These are phyloP conservation scores for Hyphopichia fennica DNA, from an alignment of 1,139 yeast genomes.

Conservation along the genomic window DNA sequence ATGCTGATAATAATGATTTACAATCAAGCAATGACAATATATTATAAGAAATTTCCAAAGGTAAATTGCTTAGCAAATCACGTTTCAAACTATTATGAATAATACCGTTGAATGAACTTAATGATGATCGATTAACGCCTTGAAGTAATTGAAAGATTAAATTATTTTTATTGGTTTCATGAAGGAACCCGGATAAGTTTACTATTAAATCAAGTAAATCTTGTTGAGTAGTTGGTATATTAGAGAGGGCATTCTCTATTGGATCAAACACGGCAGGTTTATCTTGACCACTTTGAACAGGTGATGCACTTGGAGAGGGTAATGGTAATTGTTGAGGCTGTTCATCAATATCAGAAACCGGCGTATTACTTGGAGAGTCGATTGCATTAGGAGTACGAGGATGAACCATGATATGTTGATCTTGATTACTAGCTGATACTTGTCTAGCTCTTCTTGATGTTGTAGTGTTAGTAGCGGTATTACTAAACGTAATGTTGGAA, in stretches of 20 bases:
- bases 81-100: constrained; percentile 65
- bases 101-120: constrained; percentile 64
- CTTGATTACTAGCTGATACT: constrained; percentile 1
- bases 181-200: constrained; percentile 35
- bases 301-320: constrained; percentile 73
- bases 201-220: constrained; percentile 40
- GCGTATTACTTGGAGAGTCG: constrained; percentile 37
- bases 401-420: constrained; percentile 9
- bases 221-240: constrained; percentile 37
- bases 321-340: constrained; percentile 51
- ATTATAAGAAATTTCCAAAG: constrained; percentile 71
- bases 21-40: constrained; percentile 70
- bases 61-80: constrained; percentile 70
- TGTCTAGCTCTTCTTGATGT: constrained; percentile 6
- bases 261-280: constrained; percentile 12
- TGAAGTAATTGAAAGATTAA: constrained; percentile 66
- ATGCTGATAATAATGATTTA: constrained; percentile 58
- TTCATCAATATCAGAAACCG: constrained; percentile 36
- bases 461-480: constrained; percentile 5
- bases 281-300: constrained; percentile 37
- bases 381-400: constrained; percentile 35
- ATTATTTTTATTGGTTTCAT: constrained; percentile 39
- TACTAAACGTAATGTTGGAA: neutral
- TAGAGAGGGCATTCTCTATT: constrained; percentile 24
- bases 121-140: constrained; percentile 62